Evolutionary conservation across 2,329 filamentous ascomycete genomes (phyloP), one percentile per base, ranked within the genome.

Genomic region (Aaosphaeria pasadenensis): DNA sequence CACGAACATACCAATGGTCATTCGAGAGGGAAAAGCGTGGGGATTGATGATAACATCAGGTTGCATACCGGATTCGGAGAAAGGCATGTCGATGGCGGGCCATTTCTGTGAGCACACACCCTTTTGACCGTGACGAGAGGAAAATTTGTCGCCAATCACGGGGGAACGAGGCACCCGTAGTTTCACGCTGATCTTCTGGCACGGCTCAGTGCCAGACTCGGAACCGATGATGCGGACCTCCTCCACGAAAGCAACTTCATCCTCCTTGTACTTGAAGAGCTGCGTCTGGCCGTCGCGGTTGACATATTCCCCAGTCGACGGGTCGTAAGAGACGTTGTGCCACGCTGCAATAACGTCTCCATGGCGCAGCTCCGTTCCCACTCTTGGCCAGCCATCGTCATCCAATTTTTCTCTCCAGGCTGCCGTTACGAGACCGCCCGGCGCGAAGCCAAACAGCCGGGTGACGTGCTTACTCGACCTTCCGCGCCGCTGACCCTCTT

Each of bases 1-100:
- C 66, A 99, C 85, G 72, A 99, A 97, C 89, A 97, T 97, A 66
- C 94, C 94, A 67, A 99, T 99, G 17, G 94, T 99, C 94, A 99
- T 99, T 73, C 94, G 91, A 41, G 92, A 97, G 6, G 94, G 94
- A 81, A 99, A 99, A 66, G 94, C 94, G 80, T 99, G 94, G 38
- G 94, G 94, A 75, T 99, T 99, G 79, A 99, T 99, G 73, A 99
- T 99, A 62, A 96, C 81, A 72, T 99, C 94, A 7, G 94, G 94
- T 66, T 96, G 91, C 52, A 99, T 97, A 46, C 94, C 94, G 5
- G 88, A 89, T 74, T 99, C 94, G 3, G 89, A 91, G 74, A 97
- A 99, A 4, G 94, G 94, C 89, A 99, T 94, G 69, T 97, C 91
- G 50, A 88, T 77, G 2, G 86, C 82, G 0, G 91, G 94, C 91